Evolutionary conservation across 441 rosid genomes (phyloP).

Genomic region (Pelargonium citronellum): DNA sequence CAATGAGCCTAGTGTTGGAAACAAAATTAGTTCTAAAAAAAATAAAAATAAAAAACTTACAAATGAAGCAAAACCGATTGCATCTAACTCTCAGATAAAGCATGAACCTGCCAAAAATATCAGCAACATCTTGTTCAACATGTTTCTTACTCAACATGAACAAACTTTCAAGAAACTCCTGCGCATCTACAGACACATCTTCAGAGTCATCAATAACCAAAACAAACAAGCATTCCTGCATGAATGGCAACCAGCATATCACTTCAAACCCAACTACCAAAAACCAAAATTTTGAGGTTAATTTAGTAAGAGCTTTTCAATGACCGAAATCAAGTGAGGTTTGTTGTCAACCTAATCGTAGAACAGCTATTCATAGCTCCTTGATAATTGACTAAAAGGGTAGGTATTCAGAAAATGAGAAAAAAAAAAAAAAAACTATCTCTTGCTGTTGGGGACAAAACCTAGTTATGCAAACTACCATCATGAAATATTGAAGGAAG

Average conservation of each 20-base stretch:
- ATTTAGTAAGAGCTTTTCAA: constrained; percentile 4
- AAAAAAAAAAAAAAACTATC: not conserved
- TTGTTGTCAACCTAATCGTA: not conserved
- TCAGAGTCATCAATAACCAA: constrained; percentile 72
- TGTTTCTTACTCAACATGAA: constrained; percentile 36
- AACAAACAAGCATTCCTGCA: constrained; percentile 83
- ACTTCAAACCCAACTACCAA: constrained; percentile 8
- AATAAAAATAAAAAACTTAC: not conserved
- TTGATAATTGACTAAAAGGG: not conserved
- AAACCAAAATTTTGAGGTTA: constrained; percentile 13
- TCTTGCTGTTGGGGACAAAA: too few relatives aligned
- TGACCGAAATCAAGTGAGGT: constrained; percentile 11
- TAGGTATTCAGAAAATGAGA: not conserved
- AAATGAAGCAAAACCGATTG: not conserved
- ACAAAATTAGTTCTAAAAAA: constrained; percentile 12
- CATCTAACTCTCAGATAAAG: constrained; percentile 19
- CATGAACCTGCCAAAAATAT: constrained; percentile 64
- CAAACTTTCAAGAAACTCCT: constrained; percentile 50
- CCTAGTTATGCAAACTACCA: not conserved
- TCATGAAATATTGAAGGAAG: not conserved
- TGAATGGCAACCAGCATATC: constrained; percentile 17
- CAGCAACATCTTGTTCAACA: constrained; percentile 46
- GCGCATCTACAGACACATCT: constrained; percentile 63
- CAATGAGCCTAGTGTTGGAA: constrained; percentile 51
- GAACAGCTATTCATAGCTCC: too few relatives aligned